Conservation (phyloP, 1,139 yeast species). For the Kodamaea suecica region DNA sequence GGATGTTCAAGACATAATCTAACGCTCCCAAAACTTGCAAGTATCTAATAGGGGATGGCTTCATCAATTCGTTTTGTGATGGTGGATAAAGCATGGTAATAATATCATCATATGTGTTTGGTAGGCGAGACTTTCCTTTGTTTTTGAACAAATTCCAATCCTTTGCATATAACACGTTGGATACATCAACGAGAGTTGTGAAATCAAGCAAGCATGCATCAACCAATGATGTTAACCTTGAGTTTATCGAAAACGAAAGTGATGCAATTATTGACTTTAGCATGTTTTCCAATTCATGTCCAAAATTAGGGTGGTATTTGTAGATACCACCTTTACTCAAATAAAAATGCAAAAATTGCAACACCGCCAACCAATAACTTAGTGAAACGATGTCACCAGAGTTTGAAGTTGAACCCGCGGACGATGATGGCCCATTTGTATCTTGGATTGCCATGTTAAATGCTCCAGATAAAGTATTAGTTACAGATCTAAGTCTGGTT, state of each 20-base stretch:
- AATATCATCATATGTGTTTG: constrained; percentile 63
- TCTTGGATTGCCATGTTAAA: constrained; percentile 42
- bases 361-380: constrained; percentile 70
- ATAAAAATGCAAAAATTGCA: constrained; percentile 67
- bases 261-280: constrained; percentile 62
- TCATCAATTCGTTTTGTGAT: constrained; percentile 54
- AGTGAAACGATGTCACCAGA: constrained; percentile 65
- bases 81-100: constrained; percentile 73
- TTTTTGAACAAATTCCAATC: constrained; percentile 75
- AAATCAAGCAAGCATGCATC: constrained; percentile 65
- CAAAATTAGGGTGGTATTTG: constrained; percentile 48
- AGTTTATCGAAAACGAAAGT: constrained; percentile 61
- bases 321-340: constrained; percentile 56
- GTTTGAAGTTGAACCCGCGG: constrained; percentile 21
- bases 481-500: constrained; percentile 57
- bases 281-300: constrained; percentile 59
- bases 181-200: constrained; percentile 63
- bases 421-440: constrained; percentile 3
- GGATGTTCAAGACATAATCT: constrained; percentile 78
- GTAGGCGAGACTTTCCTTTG: constrained; percentile 35
- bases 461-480: constrained; percentile 59
- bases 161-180: constrained; percentile 58
- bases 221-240: constrained; percentile 52
- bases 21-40: constrained; percentile 88
- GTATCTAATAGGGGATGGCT: constrained; percentile 84